phyloP scores from a whole-genome alignment of 2,329 filamentous ascomycete species.

The Pyrenophora tritici-repentis region DNA sequence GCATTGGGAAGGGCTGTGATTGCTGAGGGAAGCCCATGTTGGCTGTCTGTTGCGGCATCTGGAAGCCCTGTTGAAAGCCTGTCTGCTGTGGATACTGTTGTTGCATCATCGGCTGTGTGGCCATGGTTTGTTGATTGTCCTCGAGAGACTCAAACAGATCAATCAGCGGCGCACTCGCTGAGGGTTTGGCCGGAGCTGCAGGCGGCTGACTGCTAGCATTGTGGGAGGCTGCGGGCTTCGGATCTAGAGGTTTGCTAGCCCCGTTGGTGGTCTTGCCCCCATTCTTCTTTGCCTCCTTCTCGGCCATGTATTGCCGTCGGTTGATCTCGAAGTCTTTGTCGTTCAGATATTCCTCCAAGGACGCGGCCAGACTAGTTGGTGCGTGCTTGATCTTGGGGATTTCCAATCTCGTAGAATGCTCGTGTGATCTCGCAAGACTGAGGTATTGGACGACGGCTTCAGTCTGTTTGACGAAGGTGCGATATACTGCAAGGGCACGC shows the following conservation, averaged over 20 bases:
- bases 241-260: constrained; percentile 46
- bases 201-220: constrained; percentile 31
- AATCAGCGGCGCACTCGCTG: constrained; percentile 38
- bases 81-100: constrained; percentile 43
- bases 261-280: constrained; percentile 49
- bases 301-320: constrained; percentile 85
- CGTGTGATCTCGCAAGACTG: constrained; percentile 82
- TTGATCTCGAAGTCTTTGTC: constrained; percentile 96
- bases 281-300: constrained; percentile 73
- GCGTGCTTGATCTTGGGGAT: constrained; percentile 98
- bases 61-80: constrained; percentile 30
- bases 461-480: constrained; percentile 87
- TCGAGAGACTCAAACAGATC: constrained; percentile 41
- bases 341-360: constrained; percentile 91
- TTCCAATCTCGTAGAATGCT: constrained; percentile 88
- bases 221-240: constrained; percentile 34
- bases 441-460: constrained; percentile 92
- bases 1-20: constrained; percentile 61
- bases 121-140: constrained; percentile 46
- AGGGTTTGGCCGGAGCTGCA: constrained; percentile 23
- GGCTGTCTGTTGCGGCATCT: constrained; percentile 51
- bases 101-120: constrained; percentile 41
- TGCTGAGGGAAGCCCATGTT: constrained; percentile 37
- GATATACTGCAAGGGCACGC: constrained; percentile 88
- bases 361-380: constrained; percentile 84